Evolutionary conservation across 768 basidiomycete genomes (phyloP).

Genomic region (Cyathus striatus): DNA sequence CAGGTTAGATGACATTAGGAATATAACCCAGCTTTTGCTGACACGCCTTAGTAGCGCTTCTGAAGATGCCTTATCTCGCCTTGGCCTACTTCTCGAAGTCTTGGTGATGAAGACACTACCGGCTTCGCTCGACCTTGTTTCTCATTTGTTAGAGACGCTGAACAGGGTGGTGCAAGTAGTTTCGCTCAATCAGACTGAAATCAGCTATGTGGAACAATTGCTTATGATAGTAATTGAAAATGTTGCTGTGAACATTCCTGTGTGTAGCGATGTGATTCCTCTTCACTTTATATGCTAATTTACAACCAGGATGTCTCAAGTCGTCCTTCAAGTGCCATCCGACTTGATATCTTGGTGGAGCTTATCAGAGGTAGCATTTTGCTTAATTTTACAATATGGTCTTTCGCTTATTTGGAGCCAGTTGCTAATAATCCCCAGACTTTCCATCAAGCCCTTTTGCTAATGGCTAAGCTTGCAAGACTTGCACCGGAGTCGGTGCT

Average conservation of each 20-base stretch:
- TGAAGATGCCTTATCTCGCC: conserved; percentile 35
- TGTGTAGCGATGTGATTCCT: conserved; percentile 19
- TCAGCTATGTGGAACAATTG: conserved; percentile 77
- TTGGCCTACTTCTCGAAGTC: conserved; percentile 66
- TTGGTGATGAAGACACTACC: conserved; percentile 59
- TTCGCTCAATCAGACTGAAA: conserved; percentile 53
- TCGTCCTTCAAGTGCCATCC: conserved; percentile 51
- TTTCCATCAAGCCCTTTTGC: conserved; percentile 85
- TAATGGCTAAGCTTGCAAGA: conserved; percentile 80
- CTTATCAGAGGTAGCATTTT: conserved; percentile 64
- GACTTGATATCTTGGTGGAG: conserved; percentile 84
- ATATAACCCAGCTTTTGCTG: conserved; percentile 45
- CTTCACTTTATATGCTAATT: background rate
- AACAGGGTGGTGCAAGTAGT: conserved; percentile 57
- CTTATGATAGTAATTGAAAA: conserved; percentile 79
- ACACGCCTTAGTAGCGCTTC: conserved; percentile 16
- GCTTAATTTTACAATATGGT: background rate
- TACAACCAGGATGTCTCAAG: conserved; percentile 44
- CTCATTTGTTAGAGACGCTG: conserved; percentile 67
- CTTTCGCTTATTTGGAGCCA: conserved; percentile 19
- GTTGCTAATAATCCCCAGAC: conserved; percentile 91
- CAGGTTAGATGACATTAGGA: no score
- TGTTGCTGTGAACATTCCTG: conserved; percentile 50
- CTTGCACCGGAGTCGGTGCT: conserved; percentile 88
- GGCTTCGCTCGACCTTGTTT: conserved; percentile 68